phyloP scores from a whole-genome alignment of 2,329 filamentous ascomycete genomes.

The Didymella sp. region DNA sequence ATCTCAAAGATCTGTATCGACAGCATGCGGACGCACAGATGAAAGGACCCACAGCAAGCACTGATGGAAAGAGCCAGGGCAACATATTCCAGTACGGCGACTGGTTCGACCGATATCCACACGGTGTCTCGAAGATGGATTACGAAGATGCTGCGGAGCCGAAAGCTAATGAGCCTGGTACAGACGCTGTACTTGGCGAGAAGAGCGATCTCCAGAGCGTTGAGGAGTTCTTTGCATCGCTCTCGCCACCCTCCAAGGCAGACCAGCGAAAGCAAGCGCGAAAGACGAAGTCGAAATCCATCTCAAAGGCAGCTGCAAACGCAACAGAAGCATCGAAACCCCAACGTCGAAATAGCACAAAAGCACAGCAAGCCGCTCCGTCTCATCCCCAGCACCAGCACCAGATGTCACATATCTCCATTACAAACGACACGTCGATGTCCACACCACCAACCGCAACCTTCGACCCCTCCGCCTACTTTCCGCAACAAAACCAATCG shows the following conservation, averaged over 20 bases:
- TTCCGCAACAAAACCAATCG: slow-evolving; percentile 31
- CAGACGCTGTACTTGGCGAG: slow-evolving; percentile 88
- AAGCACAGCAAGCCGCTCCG: slow-evolving; percentile 33
- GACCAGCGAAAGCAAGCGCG: slow-evolving; percentile 60
- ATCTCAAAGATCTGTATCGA: slow-evolving; percentile 86
- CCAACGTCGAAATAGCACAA: slow-evolving; percentile 28
- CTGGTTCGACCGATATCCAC: slow-evolving; percentile 95
- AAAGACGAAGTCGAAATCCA: slow-evolving; percentile 49
- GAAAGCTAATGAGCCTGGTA: slow-evolving; percentile 75
- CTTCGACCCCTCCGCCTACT: slow-evolving; percentile 42
- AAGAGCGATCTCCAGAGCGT: slow-evolving; percentile 91
- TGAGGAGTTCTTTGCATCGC: slow-evolving; percentile 87
- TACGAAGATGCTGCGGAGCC: slow-evolving; percentile 76
- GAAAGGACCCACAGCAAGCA: slow-evolving; percentile 62
- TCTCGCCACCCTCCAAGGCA: slow-evolving; percentile 67
- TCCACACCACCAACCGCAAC: slow-evolving; percentile 40
- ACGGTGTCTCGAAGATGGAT: slow-evolving; percentile 84
- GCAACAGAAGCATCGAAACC: slow-evolving; percentile 33
- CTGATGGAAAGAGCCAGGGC: slow-evolving; percentile 46
- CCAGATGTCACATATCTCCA: slow-evolving; percentile 13
- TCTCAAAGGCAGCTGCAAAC: slow-evolving; percentile 42
- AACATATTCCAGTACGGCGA: slow-evolving; percentile 93
- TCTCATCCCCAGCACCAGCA: slow-evolving; percentile 39
- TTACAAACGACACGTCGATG: slow-evolving; percentile 31
- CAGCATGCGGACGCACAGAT: slow-evolving; percentile 82